Conservation (phyloP, 73 alveolate genomes). For the Tetrahymena thermophila region DNA sequence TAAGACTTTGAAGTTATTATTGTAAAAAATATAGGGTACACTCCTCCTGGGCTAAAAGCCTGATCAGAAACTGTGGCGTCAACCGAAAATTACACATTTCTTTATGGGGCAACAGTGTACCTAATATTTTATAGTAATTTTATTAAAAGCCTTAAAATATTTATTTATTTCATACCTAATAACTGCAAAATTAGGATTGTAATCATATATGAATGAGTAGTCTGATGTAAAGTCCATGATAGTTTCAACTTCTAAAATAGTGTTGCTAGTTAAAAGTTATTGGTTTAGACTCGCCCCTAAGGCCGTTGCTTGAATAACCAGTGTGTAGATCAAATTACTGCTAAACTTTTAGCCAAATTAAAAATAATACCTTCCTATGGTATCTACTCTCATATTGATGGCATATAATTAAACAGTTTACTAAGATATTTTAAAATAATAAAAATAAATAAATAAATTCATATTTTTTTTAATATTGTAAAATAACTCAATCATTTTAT, state of each 20-base stretch:
- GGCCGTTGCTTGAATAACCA: background rate
- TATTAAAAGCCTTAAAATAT: background rate
- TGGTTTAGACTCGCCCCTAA: background rate
- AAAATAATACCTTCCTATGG: background rate
- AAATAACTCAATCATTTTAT: background rate
- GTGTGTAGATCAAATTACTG: background rate
- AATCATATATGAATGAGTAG: background rate
- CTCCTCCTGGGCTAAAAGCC: background rate
- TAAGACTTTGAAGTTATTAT: background rate
- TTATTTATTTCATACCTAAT: background rate
- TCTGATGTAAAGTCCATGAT: background rate
- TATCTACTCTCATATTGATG: background rate
- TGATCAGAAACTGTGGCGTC: background rate
- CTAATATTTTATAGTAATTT: background rate
- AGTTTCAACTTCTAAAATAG: background rate
- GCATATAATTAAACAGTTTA: background rate
- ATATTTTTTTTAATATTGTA: no score
- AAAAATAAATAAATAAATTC: background rate
- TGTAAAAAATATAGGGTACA: background rate
- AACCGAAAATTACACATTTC: background rate
- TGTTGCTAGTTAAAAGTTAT: background rate
- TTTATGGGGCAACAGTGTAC: background rate
- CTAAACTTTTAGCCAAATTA: background rate
- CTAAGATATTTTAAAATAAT: background rate
- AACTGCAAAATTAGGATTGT: background rate